A percentile compares a stretch with the other conserved stretches of the same genome.
Conservation (phyloP, 2,329 filamentous ascomycete species). For the Biscogniauxia mediterranea region DNA sequence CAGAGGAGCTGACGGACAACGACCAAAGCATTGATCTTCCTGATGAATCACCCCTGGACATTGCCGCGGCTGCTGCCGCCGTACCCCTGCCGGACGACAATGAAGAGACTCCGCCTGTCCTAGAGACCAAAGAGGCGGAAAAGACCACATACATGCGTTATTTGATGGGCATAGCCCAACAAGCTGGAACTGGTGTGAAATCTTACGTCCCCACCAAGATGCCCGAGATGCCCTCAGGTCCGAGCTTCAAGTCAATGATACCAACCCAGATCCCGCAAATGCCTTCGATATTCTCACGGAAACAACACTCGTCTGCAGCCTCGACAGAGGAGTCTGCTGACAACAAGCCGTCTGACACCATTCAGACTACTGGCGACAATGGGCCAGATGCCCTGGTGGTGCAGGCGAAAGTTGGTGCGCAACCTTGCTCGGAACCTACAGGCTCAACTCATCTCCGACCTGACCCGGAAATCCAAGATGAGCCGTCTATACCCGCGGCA, state of each 20-base stretch:
- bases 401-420: constrained; percentile 7
- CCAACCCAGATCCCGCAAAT: constrained; percentile 33
- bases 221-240: constrained; percentile 37
- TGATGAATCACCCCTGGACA: constrained; percentile 49
- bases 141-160: constrained; percentile 47
- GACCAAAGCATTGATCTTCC: constrained; percentile 25
- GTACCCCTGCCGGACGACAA: constrained; percentile 46
- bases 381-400: constrained; percentile 3
- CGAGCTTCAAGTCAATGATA: constrained; percentile 33
- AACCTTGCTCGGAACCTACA: constrained; percentile 11
- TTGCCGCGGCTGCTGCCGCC: constrained; percentile 50
- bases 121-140: constrained; percentile 35
- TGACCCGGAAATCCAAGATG: constrained; percentile 8
- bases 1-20: constrained; percentile 1
- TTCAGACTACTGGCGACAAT: neutral
- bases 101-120: constrained; percentile 31
- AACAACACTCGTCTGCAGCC: constrained; percentile 7
- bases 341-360: neutral
- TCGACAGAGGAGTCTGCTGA: neutral
- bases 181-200: constrained; percentile 45
- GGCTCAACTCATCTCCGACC: constrained; percentile 6
- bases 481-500: constrained; percentile 5
- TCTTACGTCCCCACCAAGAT: constrained; percentile 46
- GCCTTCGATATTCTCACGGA: constrained; percentile 31
- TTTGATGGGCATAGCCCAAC: constrained; percentile 48